Conservation (phyloP, 768 basidiomycete genomes). For the Kwoniella sp. region DNA sequence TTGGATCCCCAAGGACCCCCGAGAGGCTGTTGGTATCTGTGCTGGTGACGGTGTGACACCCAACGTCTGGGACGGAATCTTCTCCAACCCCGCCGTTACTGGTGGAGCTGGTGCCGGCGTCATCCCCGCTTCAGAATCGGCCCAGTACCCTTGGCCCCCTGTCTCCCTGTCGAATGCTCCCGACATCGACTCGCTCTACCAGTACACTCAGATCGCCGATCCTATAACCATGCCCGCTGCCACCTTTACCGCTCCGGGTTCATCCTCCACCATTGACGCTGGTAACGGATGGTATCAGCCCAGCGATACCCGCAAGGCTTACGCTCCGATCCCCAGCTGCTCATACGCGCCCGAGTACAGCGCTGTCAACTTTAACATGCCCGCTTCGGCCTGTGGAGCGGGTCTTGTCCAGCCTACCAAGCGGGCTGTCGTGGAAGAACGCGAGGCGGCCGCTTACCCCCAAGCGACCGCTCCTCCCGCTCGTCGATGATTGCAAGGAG, state of each 20-base stretch:
- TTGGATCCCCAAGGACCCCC: constrained; percentile 68
- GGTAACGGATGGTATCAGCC: constrained; percentile 58
- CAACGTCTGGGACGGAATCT: constrained; percentile 36
- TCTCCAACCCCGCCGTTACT: constrained; percentile 39
- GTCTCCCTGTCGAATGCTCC: constrained; percentile 55
- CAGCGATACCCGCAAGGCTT: constrained; percentile 22
- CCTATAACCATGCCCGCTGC: constrained; percentile 60
- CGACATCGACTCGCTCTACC: constrained; percentile 55
- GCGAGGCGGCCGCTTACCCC: constrained; percentile 4
- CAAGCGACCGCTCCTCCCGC: constrained; percentile 4
- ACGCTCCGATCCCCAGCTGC: constrained; percentile 36
- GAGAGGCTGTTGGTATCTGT: constrained; percentile 40
- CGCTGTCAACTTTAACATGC: constrained; percentile 31
- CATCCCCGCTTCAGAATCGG: constrained; percentile 53
- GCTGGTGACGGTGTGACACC: constrained; percentile 19
- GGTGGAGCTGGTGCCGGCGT: constrained; percentile 46
- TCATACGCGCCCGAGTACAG: constrained; percentile 43
- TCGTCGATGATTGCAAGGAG: no score
- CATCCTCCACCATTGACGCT: constrained; percentile 52
- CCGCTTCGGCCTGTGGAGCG: constrained; percentile 43
- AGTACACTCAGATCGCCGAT: constrained; percentile 62
- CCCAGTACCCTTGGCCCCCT: constrained; percentile 59
- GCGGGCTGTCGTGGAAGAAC: constrained; percentile 1
- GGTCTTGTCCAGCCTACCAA: constrained; percentile 22
- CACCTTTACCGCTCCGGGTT: constrained; percentile 54